Evolutionary conservation across 2,329 filamentous ascomycete genomes (phyloP).

Genomic region (Magnaporthiopsis incrustans): DNA sequence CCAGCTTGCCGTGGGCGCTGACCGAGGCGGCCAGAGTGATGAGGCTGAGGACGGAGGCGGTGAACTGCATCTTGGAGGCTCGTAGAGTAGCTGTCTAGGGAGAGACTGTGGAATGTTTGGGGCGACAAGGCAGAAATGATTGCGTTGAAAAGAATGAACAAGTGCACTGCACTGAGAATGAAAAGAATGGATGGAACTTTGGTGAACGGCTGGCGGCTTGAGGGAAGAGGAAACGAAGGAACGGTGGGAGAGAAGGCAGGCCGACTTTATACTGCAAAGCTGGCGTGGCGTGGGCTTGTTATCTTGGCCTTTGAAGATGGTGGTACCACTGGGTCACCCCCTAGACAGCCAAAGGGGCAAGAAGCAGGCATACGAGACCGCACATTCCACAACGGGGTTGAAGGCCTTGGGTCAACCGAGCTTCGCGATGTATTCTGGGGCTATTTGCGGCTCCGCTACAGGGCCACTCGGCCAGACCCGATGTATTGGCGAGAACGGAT

Average conservation of each 20-base stretch:
- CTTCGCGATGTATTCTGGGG: not conserved
- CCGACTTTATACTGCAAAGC: slow-evolving; percentile 1
- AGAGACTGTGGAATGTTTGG: not conserved
- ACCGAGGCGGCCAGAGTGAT: slow-evolving; percentile 4
- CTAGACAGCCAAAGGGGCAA: not conserved
- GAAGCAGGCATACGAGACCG: not conserved
- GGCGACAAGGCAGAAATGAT: not conserved
- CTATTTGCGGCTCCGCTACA: not conserved
- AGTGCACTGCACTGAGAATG: slow-evolving; percentile 5
- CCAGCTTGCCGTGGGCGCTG: slow-evolving; percentile 2
- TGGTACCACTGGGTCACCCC: no score
- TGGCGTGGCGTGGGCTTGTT: not conserved
- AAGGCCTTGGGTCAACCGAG: not conserved
- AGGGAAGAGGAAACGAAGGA: not conserved
- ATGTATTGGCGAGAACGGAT: not conserved
- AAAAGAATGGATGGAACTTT: slow-evolving; percentile 1
- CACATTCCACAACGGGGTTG: not conserved
- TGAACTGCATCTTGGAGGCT: slow-evolving; percentile 3
- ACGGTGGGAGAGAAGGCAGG: not conserved
- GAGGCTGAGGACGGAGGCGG: slow-evolving; percentile 1
- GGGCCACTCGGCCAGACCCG: not conserved
- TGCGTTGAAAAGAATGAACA: not conserved
- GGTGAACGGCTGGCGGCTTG: not conserved
- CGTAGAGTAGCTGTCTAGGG: not conserved
- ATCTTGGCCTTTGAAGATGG: not conserved